Base-by-base conservation (phyloP, 2,329 filamentous ascomycete genomes). In the Claviceps cyperi region DNA sequence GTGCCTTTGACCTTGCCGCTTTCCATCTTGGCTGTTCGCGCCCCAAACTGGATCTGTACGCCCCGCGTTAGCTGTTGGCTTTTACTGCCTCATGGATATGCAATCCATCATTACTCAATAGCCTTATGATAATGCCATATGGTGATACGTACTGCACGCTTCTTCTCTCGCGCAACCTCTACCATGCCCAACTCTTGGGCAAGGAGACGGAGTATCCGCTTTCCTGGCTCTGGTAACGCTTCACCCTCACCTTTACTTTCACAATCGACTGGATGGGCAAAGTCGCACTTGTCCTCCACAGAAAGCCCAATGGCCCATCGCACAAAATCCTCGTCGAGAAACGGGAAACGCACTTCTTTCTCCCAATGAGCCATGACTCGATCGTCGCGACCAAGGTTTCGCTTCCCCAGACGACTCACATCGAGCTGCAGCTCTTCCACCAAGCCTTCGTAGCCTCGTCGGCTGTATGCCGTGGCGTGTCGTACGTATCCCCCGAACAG, bases 311-410 rank as follows among this genome's bases (percentile, higher is more conserved):
- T 76, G 6, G 86, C 85, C 79, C 89, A 92, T 24, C 73, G 73
- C n/a, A 96, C 81, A 43, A 98, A 76, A 2, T 78, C 72, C 65
- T 98, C 92, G 54, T 97, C 92, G 0, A 98, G 75, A 60, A 80
- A 98, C 0, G 94, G 92, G 61, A 94, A 96, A 37, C 92, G 78
- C 35, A 85, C 85, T 66, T 98, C 92, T 53, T 83, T 83, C 14
- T 86, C 81, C 85, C 90, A 97, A 60, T 94, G 78, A 2, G 87
- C 83, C 65, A 96, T 87, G 17, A 90, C 84, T 22, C 92, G 79
- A 66, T 98, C 94, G 60, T 98, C 92, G 9, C 92, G 81, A 4
- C 92, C 94, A 7, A 98, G 75, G 56, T 98, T 98, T n/a, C 92
- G 80, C 66, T 92, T 88, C 1, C 91, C 90, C 1, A 98, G 78